Base-by-base conservation (phyloP, 2,329 filamentous ascomycete species). In the Davidsoniella neocaledoniae region DNA sequence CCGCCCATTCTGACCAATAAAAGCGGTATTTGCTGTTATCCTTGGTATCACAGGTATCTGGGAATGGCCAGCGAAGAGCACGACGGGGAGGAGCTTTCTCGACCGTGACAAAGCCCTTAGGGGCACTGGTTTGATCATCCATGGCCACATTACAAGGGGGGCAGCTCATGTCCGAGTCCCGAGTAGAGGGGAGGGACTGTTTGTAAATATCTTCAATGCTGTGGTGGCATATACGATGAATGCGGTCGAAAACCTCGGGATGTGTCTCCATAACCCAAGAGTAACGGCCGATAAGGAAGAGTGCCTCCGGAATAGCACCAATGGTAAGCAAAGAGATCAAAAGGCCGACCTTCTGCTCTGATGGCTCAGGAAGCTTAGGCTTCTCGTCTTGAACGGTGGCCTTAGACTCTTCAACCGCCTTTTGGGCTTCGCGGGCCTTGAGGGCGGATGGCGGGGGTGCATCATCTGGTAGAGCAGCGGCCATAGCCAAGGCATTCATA, bases 1-100 rank as follows among this genome's bases (percentile, higher is more conserved):
- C 90, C 2, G 80, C 74, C 91, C 91, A 98, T 57, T 96, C 91
- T 53, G 94, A 87, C 80, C 91, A 95, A 63, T 98, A 98, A 61
- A 93, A 96, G 33, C 83, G 78, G 62, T 95, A 96, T 48, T 83
- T 76, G n/a, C 74, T 73, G 17, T 81, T 80, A 56, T 87, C 85
- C 49, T 79, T 80, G 23, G 77, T 78, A 58, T 91, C 85, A 55
- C 73, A 73, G 56, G 77, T 80, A 57, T 94, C 88, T 4, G 86
- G 77, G 57, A 83, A 81, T 4, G 87, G 83, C 90, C 90, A 95
- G 54, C 84, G 77, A 55, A 91, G 69, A 14, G 77, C 72, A 59
- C 82, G 83, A 56, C 77, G 77, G n/a, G 75, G 66, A 2, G 72
- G 66, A 23, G 77, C 70, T 47, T 78, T 71, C 36, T 62, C 68